These are phyloP conservation scores for Eucalyptus sideroxylon DNA, from an alignment of 345 rosid species.

Conservation along the genomic window DNA sequence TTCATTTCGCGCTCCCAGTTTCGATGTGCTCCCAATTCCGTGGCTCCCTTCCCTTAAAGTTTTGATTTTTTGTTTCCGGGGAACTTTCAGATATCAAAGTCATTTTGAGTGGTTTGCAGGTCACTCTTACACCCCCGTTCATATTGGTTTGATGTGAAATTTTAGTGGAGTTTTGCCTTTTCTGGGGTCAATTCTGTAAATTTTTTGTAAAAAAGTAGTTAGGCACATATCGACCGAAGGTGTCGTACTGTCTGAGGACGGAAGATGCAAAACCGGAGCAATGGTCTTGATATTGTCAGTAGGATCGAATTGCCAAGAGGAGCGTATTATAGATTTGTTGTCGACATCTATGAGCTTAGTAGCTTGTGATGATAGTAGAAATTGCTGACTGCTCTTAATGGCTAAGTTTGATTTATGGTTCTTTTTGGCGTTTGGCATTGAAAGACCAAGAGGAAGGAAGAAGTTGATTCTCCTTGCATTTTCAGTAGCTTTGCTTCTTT, in stretches of 20 bases:
- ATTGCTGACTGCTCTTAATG: neutral
- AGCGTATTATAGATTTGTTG: neutral
- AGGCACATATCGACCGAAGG: neutral
- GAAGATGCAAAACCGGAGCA: neutral
- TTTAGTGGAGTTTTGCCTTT: neutral
- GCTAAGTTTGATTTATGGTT: neutral
- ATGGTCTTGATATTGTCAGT: neutral
- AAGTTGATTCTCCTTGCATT: neutral
- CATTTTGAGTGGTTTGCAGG: neutral
- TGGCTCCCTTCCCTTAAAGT: neutral
- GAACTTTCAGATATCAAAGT: neutral
- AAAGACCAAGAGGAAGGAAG: neutral
- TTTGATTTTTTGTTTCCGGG: neutral
- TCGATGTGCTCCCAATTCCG: neutral
- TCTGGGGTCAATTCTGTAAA: neutral
- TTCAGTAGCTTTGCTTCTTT: neutral
- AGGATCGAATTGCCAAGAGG: neutral
- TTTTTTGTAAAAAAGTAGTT: neutral
- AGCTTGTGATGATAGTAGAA: neutral
- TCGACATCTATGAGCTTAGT: neutral
- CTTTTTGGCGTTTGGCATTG: neutral
- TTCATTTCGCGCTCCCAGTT: neutral
- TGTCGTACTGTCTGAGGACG: neutral
- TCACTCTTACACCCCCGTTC: neutral
- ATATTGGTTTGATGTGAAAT: neutral